These are phyloP conservation scores for Babesia sp. DNA, from an alignment of 169 alveolate species.

Conservation along the genomic window DNA sequence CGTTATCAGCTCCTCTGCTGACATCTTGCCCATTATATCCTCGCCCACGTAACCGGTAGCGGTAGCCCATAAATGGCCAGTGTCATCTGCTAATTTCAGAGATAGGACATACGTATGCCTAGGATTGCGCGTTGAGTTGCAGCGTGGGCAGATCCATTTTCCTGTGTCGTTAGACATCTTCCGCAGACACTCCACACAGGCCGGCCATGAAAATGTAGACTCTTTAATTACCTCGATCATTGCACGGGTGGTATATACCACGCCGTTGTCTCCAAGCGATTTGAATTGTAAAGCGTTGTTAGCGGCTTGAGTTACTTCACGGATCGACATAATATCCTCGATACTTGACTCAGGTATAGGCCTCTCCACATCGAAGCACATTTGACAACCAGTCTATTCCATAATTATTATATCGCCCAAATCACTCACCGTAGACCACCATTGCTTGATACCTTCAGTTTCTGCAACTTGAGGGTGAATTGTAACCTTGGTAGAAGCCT, in stretches of 20 bases:
- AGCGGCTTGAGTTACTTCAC: constrained; percentile 51
- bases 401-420: background rate
- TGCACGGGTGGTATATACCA: constrained; percentile 57
- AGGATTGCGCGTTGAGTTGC: constrained; percentile 64
- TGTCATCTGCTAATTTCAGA: constrained; percentile 70
- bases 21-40: constrained; percentile 37
- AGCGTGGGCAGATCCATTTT: constrained; percentile 69
- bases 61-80: constrained; percentile 71
- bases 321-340: constrained; percentile 60
- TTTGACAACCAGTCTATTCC: constrained; percentile 56
- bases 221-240: constrained; percentile 59
- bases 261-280: constrained; percentile 44
- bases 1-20: constrained; percentile 42
- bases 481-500: constrained; percentile 65
- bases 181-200: constrained; percentile 74
- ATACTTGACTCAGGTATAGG: constrained; percentile 43
- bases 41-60: constrained; percentile 72
- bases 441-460: constrained; percentile 58
- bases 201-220: constrained; percentile 63
- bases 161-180: constrained; percentile 64
- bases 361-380: constrained; percentile 52
- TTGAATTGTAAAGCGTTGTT: constrained; percentile 65
- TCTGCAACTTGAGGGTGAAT: constrained; percentile 70
- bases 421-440: constrained; percentile 73
- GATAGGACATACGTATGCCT: constrained; percentile 68